Conservation (phyloP, 2,329 filamentous ascomycete species). For the Ceratocystis huliohia region DNA sequence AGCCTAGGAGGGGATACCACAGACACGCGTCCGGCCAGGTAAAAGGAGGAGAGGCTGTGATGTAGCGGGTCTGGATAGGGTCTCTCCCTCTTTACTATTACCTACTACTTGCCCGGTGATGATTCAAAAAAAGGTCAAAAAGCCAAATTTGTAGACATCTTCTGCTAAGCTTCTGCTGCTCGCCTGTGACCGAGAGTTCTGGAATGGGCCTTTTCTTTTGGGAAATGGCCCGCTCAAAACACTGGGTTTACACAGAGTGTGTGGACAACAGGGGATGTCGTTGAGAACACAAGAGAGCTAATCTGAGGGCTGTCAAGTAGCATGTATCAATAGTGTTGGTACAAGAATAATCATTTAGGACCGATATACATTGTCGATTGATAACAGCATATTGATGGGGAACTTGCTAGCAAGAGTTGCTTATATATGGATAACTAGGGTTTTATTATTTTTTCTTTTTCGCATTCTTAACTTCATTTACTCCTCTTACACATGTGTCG, state of each 20-base stretch:
- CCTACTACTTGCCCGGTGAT: conserved; percentile 34
- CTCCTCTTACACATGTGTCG: neutral
- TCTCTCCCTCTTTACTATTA: conserved; percentile 1
- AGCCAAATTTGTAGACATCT: conserved; percentile 43
- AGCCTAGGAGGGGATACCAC: conserved; percentile 10
- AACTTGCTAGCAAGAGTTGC: neutral
- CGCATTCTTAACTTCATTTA: conserved; percentile 7
- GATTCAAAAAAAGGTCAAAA: conserved; percentile 38
- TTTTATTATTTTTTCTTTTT: conserved; percentile 16
- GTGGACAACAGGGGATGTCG: conserved; percentile 29
- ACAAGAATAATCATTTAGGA: neutral
- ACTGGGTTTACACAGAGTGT: neutral
- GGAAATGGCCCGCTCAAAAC: neutral
- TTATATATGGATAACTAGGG: neutral
- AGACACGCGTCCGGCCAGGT: neutral
- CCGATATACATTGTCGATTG: neutral
- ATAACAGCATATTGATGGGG: neutral
- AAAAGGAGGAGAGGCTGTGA: neutral
- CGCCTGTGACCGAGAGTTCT: neutral
- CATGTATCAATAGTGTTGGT: conserved; percentile 1
- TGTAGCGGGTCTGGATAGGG: neutral
- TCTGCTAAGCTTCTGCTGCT: neutral
- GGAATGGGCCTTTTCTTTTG: neutral
- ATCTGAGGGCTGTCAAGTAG: conserved; percentile 36
- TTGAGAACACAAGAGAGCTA: conserved; percentile 45